Evolutionary conservation across 1,284 basidiomycete species (phyloP), one percentile per base, ranked within the genome.

Genomic region (Ustilago hordei): DNA sequence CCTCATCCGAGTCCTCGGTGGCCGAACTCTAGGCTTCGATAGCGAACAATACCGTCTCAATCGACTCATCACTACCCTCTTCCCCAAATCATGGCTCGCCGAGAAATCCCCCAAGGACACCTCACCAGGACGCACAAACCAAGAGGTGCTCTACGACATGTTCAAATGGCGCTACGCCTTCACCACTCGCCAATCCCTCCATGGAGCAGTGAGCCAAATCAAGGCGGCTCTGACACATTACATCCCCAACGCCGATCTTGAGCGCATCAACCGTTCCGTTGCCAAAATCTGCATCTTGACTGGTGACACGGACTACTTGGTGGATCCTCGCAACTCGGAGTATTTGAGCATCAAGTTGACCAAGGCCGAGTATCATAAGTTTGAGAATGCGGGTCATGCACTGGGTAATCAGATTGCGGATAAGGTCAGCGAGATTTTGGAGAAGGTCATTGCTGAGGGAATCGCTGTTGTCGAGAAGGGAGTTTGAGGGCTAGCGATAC

Each of bases 191-290:
- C 93, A 93, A 75, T 87, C 87, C 0, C 83, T 91, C 41, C 79
- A 90, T 13, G 93, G 93, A 0, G 87, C 90, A 19, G 69, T 95
- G 3, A 92, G 91, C 2, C 93, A 95, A 84, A 91, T 93, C 89
- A 88, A 87, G 6, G 93, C 94, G 0, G 92, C 86, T 0, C 69
- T 93, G 4, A 92, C 91, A 0, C 94, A 95, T 83, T 83, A 89
- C 62, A 91, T 95, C 60, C 85, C 88, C 3, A 87, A 89, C 0
- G 88, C 88, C 0, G 89, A 90, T 1, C 88, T 94, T 13, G 84
- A 85, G 6, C 81, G 81, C 39, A 91, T 95, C 54, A 89, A 91
- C 2, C 81, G 84, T 0, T 87, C 87, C 3, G 89, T 95, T 15
- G 89, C 90, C 11, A 90, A 78, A 43, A 89, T 94, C 4, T 74